These are phyloP conservation scores for Pseudisothecium myosuroides DNA, from an alignment of 225 moss, liverwort and hornwort species.

Conservation along the genomic window DNA sequence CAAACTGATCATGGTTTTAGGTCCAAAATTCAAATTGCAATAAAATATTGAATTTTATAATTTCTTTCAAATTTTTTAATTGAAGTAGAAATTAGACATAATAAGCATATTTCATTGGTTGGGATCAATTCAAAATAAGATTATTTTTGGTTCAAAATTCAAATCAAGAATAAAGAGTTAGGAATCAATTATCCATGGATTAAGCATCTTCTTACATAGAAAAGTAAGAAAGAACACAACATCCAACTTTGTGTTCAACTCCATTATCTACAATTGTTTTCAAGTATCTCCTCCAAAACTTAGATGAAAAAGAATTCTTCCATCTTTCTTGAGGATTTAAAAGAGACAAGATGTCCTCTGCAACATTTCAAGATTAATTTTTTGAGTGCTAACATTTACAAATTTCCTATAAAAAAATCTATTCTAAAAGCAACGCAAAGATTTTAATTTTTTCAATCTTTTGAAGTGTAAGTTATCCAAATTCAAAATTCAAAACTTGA, in stretches of 20 bases:
- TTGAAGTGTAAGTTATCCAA: neutral
- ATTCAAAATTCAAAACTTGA: neutral
- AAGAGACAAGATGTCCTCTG: accelerated
- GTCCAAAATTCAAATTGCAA: neutral
- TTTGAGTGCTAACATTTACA: neutral
- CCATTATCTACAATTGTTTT: neutral
- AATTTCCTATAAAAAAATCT: too few species aligned
- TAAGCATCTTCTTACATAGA: neutral
- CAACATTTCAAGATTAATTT: neutral
- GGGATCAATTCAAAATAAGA: neutral
- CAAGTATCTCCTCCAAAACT: accelerated
- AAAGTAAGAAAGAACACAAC: neutral
- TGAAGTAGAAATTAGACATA: neutral
- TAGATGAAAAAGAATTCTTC: neutral
- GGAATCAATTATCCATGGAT: neutral
- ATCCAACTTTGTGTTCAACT: accelerated
- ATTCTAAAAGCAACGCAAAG: neutral
- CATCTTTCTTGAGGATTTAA: neutral
- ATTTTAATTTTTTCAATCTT: neutral
- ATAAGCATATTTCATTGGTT: neutral
- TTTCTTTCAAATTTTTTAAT: neutral
- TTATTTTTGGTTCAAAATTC: neutral
- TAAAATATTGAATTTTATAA: neutral
- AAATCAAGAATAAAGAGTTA: neutral
- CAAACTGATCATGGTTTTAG: accelerated